Evolutionary conservation across 257 asterid species (phyloP).

Genomic region (Solanum piurae): DNA sequence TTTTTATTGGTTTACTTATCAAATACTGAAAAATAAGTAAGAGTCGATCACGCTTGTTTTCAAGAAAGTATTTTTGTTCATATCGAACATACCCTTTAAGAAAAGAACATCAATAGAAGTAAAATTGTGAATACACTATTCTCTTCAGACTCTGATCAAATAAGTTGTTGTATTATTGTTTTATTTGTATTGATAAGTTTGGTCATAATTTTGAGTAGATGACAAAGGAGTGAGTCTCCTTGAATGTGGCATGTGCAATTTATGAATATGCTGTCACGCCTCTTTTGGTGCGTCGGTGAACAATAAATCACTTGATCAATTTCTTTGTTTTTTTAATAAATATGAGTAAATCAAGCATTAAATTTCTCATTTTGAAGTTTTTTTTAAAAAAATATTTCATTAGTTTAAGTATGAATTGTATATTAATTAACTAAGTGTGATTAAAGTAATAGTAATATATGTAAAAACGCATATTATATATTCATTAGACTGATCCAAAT

Average conservation of each 20-base stretch:
- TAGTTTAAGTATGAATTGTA: not conserved
- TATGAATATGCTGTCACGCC: slow-evolving; percentile 2
- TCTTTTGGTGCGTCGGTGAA: slow-evolving; percentile 5
- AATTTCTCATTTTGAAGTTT: slow-evolving; percentile 1
- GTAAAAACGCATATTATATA: not conserved
- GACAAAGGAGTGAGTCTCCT: slow-evolving; percentile 1
- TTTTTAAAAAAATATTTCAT: not conserved
- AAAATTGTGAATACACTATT: not conserved
- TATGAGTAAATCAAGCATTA: slow-evolving; percentile 44
- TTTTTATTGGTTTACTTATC: not conserved
- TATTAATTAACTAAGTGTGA: too few species aligned
- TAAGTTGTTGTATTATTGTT: not conserved
- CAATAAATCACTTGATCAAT: not conserved
- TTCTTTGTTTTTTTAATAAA: not conserved
- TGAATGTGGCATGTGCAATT: slow-evolving; percentile 14
- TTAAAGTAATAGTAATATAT: too few species aligned
- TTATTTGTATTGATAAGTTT: not conserved
- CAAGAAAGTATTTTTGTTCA: not conserved
- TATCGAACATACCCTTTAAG: not conserved
- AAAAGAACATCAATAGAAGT: not conserved
- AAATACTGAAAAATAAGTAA: not conserved
- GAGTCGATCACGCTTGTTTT: not conserved
- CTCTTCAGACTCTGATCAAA: not conserved
- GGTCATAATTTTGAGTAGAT: not conserved
- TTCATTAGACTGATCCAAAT: not conserved